A percentile compares a stretch with the other conserved stretches of the same genome.
phyloP scores from a whole-genome alignment of 495 filamentous ascomycete species.

The Trichoderma virens region DNA sequence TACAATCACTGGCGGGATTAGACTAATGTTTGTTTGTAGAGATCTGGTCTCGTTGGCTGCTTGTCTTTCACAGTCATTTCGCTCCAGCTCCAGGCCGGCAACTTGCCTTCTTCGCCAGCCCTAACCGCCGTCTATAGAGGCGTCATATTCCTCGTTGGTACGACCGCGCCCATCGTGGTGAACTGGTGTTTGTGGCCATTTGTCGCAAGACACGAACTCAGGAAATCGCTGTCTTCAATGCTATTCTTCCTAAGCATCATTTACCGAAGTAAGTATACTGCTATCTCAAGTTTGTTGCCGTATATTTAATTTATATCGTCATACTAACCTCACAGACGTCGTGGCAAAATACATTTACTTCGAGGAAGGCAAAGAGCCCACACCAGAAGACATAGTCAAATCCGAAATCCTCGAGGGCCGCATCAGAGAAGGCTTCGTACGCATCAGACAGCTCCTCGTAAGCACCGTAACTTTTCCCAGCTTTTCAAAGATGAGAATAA shows the following conservation, averaged over 20 bases:
- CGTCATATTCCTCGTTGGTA: slow-evolving; percentile 40
- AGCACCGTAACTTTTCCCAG: slow-evolving; percentile 1
- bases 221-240: slow-evolving; percentile 47
- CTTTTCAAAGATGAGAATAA: neutral
- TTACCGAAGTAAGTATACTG: slow-evolving; percentile 30
- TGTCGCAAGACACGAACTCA: slow-evolving; percentile 48
- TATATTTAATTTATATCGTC: too few species aligned
- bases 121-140: slow-evolving; percentile 42
- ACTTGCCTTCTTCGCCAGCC: slow-evolving; percentile 25
- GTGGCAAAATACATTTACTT: slow-evolving; percentile 54
- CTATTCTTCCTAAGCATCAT: slow-evolving; percentile 48
- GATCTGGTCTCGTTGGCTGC: slow-evolving; percentile 46
- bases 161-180: slow-evolving; percentile 42
- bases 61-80: slow-evolving; percentile 50
- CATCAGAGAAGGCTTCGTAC: slow-evolving; percentile 50
- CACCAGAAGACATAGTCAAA: slow-evolving; percentile 38
- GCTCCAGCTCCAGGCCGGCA: slow-evolving; percentile 31
- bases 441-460: slow-evolving; percentile 48
- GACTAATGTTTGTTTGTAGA: slow-evolving; percentile 14
- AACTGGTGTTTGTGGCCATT: slow-evolving; percentile 57
- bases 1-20: too few species aligned
- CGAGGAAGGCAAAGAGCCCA: slow-evolving; percentile 41
- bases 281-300: too few species aligned
- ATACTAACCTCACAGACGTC: slow-evolving; percentile 23
- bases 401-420: slow-evolving; percentile 52